Evolutionary conservation across 1,139 yeast genomes (phyloP).

Genomic region (Pichia sp.): DNA sequence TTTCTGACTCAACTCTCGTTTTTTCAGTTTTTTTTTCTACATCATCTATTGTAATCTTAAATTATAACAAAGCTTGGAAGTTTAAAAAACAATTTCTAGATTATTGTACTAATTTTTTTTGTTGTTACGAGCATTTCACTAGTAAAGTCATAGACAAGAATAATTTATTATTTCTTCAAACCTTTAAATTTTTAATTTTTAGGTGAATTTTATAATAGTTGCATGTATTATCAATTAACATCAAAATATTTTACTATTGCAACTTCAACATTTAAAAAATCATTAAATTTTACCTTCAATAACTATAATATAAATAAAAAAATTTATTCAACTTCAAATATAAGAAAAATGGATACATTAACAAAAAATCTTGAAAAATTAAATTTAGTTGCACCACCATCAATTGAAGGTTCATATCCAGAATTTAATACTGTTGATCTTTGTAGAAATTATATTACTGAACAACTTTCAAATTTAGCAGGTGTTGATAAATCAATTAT

Average conservation of each 20-base stretch:
- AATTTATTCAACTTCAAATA: neutral
- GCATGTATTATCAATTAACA: constrained; percentile 3
- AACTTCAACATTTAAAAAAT: neutral
- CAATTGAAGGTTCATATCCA: constrained; percentile 54
- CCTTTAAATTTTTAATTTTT: too few relatives aligned
- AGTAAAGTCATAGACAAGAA: too few relatives aligned
- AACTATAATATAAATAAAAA: too few relatives aligned
- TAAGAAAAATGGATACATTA: constrained; percentile 25
- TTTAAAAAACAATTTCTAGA: too few relatives aligned
- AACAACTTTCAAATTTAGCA: constrained; percentile 66
- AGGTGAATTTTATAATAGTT: constrained; percentile 1
- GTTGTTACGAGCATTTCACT: too few relatives aligned
- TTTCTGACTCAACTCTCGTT: too few relatives aligned
- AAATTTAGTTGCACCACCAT: constrained; percentile 31
- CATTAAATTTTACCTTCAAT: neutral
- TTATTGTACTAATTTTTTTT: too few relatives aligned
- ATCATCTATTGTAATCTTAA: too few relatives aligned
- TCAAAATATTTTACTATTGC: constrained; percentile 4
- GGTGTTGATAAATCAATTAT: constrained; percentile 66
- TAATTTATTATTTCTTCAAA: too few relatives aligned
- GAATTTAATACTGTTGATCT: constrained; percentile 70
- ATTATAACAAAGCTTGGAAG: too few relatives aligned
- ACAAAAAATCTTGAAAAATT: constrained; percentile 28
- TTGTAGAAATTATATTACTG: constrained; percentile 82
- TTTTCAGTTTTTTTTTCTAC: too few relatives aligned